Base-by-base conservation (phyloP, 2,329 filamentous ascomycete species). In the Diaporthe amygdali region DNA sequence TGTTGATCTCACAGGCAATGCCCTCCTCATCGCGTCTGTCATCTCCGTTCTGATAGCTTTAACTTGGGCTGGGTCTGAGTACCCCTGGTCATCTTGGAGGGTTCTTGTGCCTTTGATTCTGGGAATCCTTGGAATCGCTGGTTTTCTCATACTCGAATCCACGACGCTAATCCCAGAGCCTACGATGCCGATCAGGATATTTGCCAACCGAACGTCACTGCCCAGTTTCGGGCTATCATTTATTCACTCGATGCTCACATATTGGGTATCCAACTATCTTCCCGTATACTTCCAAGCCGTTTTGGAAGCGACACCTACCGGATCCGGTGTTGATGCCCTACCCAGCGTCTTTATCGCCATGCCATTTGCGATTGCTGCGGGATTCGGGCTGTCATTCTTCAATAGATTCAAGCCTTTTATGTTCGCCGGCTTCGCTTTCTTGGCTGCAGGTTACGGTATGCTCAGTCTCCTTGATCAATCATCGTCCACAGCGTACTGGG, bases 401-500 rank as follows among this genome's bases (percentile, higher is more conserved):
- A 47, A 46, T 17, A 44, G 17, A 17, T 54, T 15, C 12, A 47
- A 47, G 2, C 32, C 15, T 5, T 46, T 34, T 32, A 9, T 46
- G 4, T 47, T 52, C 20, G 8, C 47, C 17, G 54, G 44, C 30
- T 22, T 63, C 1, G 52, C 15, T 8, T 3, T 32, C 6, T 17
- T 55, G 30, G 25, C 54, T 2, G 46, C 46, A 0, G n/a, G 44
- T 10, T 46, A 32, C 8, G 70, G 70, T 2, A 73, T 83, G 1
- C 78, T 82, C 20, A 77, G 78, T 7, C 61, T 82, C 0, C 78
- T 84, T 14, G 78, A 82, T 39, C 66, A 76, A 1, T 66, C 78
- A 5, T 82, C 83, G 0, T 75, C 77, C 0, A 80, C 79, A 0
- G 80, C 75, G 0, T 76, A 73, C 2, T 87, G 84, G 83, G 80